Evolutionary conservation across 441 rosid genomes (phyloP).

Genomic region (Viola pubescens): DNA sequence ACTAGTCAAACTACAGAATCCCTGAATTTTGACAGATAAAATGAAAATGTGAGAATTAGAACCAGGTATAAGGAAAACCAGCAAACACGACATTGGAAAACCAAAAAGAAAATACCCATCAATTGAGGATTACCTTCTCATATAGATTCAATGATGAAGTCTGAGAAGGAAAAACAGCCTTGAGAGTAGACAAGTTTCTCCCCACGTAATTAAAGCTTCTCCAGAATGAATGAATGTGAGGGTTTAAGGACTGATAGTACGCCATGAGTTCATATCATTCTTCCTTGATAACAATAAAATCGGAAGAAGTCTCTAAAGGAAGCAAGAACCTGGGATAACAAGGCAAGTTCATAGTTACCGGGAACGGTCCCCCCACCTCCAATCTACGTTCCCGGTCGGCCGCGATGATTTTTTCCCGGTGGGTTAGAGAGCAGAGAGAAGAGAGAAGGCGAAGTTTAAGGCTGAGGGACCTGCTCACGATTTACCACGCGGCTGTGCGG

Average conservation of each 20-base stretch:
- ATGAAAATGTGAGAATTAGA: neutral
- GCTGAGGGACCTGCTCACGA: too few relatives aligned
- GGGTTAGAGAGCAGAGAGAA: too few relatives aligned
- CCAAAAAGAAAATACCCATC: too few relatives aligned
- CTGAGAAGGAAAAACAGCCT: slow-evolving; percentile 10
- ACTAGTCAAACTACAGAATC: slow-evolving; percentile 31
- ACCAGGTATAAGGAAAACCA: neutral
- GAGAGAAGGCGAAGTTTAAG: too few relatives aligned
- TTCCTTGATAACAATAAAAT: neutral
- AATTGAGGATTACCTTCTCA: slow-evolving; percentile 21
- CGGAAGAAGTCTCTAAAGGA: neutral
- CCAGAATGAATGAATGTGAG: slow-evolving; percentile 29
- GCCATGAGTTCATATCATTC: slow-evolving; percentile 36
- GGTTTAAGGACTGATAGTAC: slow-evolving; percentile 27
- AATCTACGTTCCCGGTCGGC: too few relatives aligned
- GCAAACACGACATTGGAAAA: neutral
- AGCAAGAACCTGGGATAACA: neutral
- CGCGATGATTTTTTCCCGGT: too few relatives aligned
- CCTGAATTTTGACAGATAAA: slow-evolving; percentile 27
- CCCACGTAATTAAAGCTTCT: slow-evolving; percentile 27
- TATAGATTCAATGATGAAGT: slow-evolving; percentile 13
- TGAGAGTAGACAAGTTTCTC: slow-evolving; percentile 19
- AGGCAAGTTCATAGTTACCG: too few relatives aligned
- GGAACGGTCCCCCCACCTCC: too few relatives aligned
- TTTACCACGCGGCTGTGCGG: too few relatives aligned